Percentiles rank a stretch among this genome's conserved stretches.
These are phyloP conservation scores for Strombidium stylifer DNA, from an alignment of 73 alveolate species.

Conservation along the genomic window DNA sequence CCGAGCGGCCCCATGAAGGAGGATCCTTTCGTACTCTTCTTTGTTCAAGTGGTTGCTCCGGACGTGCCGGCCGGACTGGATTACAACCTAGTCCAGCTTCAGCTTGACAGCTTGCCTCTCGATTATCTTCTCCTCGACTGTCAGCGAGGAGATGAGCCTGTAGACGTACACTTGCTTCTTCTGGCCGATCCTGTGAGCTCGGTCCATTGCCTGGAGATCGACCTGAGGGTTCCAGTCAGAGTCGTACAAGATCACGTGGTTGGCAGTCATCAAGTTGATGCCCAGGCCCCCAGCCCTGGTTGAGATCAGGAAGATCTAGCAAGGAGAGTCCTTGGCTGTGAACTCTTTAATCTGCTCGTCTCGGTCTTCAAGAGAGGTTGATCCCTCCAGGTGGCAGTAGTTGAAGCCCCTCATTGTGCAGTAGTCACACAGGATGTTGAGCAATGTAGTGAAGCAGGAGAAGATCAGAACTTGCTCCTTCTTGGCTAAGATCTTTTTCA, in stretches of 20 bases:
- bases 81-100: slow-evolving; percentile 66
- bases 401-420: slow-evolving; percentile 46
- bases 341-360: slow-evolving; percentile 60
- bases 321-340: slow-evolving; percentile 38
- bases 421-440: slow-evolving; percentile 78
- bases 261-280: slow-evolving; percentile 77
- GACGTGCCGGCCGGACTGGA: slow-evolving; percentile 43
- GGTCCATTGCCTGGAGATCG: slow-evolving; percentile 83
- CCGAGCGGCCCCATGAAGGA: slow-evolving; percentile 75
- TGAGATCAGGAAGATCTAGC: slow-evolving; percentile 59
- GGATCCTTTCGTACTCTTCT: slow-evolving; percentile 65
- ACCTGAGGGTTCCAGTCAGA: slow-evolving; percentile 80
- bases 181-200: slow-evolving; percentile 90
- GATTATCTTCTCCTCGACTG: slow-evolving; percentile 76
- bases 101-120: slow-evolving; percentile 71
- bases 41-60: slow-evolving; percentile 38
- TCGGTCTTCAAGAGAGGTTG: slow-evolving; percentile 63
- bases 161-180: slow-evolving; percentile 71
- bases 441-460: slow-evolving; percentile 49
- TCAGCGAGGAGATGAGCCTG: slow-evolving; percentile 51
- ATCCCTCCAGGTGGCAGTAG: slow-evolving; percentile 61
- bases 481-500: slow-evolving; percentile 27
- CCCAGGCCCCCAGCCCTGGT: slow-evolving; percentile 88
- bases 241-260: slow-evolving; percentile 73
- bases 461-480: slow-evolving; percentile 49